Percentiles rank a stretch among this genome's conserved stretches.
These are phyloP conservation scores for Sclerotinia trifoliorum DNA, from an alignment of 2,329 filamentous ascomycete genomes.

Conservation along the genomic window DNA sequence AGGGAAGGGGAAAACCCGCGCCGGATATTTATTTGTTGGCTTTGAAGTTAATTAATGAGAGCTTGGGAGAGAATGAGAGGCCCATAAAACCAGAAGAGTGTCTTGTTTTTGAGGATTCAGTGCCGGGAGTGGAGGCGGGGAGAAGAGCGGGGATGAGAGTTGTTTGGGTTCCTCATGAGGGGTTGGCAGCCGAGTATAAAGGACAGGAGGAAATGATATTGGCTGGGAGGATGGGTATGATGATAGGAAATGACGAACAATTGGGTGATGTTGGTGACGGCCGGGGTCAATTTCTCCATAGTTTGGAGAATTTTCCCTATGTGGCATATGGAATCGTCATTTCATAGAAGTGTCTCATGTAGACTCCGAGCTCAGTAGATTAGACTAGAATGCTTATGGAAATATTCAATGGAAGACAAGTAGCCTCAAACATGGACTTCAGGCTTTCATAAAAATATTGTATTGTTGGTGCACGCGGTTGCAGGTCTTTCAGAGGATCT, in stretches of 20 bases:
- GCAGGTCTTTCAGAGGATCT: too few relatives aligned
- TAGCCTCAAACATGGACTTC: background rate
- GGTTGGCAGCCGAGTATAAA: slow-evolving; percentile 70
- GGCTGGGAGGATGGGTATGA: slow-evolving; percentile 64
- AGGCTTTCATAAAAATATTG: background rate
- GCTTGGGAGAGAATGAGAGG: slow-evolving; percentile 59
- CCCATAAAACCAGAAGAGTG: slow-evolving; percentile 80
- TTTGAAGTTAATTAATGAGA: slow-evolving; percentile 76
- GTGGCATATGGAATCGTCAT: slow-evolving; percentile 55
- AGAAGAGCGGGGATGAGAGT: slow-evolving; percentile 92
- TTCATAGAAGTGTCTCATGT: background rate
- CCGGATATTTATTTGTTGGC: slow-evolving; percentile 94
- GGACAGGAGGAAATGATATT: slow-evolving; percentile 79
- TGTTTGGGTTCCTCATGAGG: slow-evolving; percentile 85
- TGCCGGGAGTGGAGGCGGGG: slow-evolving; percentile 88
- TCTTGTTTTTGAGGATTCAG: slow-evolving; percentile 93
- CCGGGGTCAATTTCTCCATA: slow-evolving; percentile 56
- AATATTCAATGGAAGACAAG: background rate
- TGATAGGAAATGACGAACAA: slow-evolving; percentile 49
- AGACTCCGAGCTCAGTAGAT: background rate
- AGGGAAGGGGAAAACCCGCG: slow-evolving; percentile 83
- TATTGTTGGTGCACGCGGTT: background rate
- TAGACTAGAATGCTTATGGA: background rate
- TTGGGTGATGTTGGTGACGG: slow-evolving; percentile 62
- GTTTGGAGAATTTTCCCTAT: slow-evolving; percentile 56